Base-by-base conservation (phyloP, 371 early-diverging fungal species). In the Sporodiniella umbellata region DNA sequence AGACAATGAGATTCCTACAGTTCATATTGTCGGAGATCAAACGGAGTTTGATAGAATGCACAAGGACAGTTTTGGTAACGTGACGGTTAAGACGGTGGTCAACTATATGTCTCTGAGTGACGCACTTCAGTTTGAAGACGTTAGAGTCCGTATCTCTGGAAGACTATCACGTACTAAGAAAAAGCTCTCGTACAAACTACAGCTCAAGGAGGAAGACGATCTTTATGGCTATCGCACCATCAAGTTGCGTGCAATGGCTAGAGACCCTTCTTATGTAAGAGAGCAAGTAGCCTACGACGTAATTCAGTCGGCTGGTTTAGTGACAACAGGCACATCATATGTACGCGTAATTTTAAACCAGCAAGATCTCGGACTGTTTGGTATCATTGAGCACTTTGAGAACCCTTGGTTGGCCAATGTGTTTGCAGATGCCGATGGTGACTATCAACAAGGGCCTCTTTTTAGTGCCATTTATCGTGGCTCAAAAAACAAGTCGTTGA, bases 201-300 rank as follows among this genome's bases (percentile, higher is more conserved):
- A 57, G 10, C 12, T 60, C 3, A 43, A 51, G 3, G 51, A 53
- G n/a, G 45, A 47, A 28, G 23, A 19, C n/a, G 43, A 51, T 30
- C 49, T 75, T 7, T 73, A 63, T 40, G 73, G 66, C 17, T 69
- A 64, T 8, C 69, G 68, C 42, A 72, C 68, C 22, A n/a, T 79
- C 48, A 79, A 77, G 58, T 31, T 79, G 17, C 70, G 77, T n/a
- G 62, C 80, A 30, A 45, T 61, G 46, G 60, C 64, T 3, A 53
- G 60, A 1, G 80, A 79, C 37, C 65, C 68, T 1, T 68, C 75
- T 22, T 63, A 60, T 42, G 47, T 79, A 7, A 67, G 80, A 33
- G 80, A 79, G 56, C 60, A 66, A 35, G 23, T 71, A 14, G 62
- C 57, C 15, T 66, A 66, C 42, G 60, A 66, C 42, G 60, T 63